These are phyloP conservation scores for Pichia californica DNA, from an alignment of 805 yeast genomes.

Conservation along the genomic window DNA sequence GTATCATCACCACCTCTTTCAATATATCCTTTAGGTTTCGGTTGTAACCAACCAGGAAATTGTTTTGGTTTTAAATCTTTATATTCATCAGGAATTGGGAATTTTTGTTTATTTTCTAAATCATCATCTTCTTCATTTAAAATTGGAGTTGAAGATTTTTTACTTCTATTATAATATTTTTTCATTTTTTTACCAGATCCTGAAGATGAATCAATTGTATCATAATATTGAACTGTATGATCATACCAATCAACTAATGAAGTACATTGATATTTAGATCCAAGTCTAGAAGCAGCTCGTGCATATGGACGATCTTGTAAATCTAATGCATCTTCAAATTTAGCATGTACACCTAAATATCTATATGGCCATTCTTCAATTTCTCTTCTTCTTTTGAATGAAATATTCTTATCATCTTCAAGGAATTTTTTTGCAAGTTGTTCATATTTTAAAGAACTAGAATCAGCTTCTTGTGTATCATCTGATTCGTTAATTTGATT, in stretches of 20 bases:
- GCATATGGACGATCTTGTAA: constrained; percentile 75
- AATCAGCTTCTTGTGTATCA: constrained; percentile 11
- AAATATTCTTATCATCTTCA: constrained; percentile 35
- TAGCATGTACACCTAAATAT: constrained; percentile 69
- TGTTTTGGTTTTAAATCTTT: constrained; percentile 36
- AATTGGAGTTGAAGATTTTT: constrained; percentile 16
- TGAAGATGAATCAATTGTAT: constrained; percentile 18
- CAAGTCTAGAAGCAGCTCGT: constrained; percentile 69
- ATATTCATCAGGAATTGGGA: constrained; percentile 41
- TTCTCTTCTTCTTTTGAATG: constrained; percentile 43
- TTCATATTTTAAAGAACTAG: constrained; percentile 41
- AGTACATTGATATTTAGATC: constrained; percentile 66
- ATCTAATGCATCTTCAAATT: constrained; percentile 71
- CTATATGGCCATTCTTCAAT: constrained; percentile 78
- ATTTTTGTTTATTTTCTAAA: constrained; percentile 14
- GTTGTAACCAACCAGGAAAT: constrained; percentile 71
- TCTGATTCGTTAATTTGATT: neutral
- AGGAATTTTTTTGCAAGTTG: constrained; percentile 49
- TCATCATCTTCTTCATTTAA: constrained; percentile 16
- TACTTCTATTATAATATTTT: constrained; percentile 21
- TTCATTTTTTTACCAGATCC: constrained; percentile 13
- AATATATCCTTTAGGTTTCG: constrained; percentile 70
- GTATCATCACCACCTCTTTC: constrained; percentile 79
- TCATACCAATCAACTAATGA: constrained; percentile 60
- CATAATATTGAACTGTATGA: constrained; percentile 64